These are phyloP conservation scores for Yarrowia osloensis DNA, from an alignment of 805 yeast species.

Conservation along the genomic window DNA sequence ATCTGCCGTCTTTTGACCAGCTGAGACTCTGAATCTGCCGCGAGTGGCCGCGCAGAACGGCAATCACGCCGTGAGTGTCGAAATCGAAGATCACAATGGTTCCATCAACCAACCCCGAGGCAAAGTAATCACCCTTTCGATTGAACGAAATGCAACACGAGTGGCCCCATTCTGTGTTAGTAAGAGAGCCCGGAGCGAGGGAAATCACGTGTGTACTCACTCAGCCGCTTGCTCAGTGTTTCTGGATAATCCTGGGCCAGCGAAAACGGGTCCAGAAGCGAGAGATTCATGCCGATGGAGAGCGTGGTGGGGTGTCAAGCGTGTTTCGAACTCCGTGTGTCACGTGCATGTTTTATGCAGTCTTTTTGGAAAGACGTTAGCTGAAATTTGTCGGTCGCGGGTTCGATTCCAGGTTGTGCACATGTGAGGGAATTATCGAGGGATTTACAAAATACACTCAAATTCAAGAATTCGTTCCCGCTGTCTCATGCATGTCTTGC, in stretches of 20 bases:
- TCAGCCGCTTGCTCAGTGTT: slow-evolving; percentile 65
- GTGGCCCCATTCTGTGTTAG: slow-evolving; percentile 44
- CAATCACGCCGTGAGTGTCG: slow-evolving; percentile 62
- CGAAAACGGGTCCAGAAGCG: slow-evolving; percentile 85
- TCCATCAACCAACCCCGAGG: slow-evolving; percentile 77
- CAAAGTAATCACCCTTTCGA: slow-evolving; percentile 79
- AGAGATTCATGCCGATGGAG: slow-evolving; percentile 60
- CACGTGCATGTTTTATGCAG: no score
- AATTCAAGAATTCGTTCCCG: no score
- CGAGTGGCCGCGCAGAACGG: slow-evolving; percentile 63
- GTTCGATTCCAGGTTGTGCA: background rate
- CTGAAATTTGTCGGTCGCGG: no score
- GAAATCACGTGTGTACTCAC: slow-evolving; percentile 34
- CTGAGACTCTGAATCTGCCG: slow-evolving; percentile 66
- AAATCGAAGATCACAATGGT: slow-evolving; percentile 70
- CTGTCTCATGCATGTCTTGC: no score
- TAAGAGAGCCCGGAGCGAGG: background rate
- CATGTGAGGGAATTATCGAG: no score
- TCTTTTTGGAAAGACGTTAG: no score
- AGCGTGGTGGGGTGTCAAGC: no score
- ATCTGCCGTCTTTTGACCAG: slow-evolving; percentile 77
- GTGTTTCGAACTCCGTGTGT: no score
- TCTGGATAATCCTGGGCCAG: slow-evolving; percentile 93
- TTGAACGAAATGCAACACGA: slow-evolving; percentile 70
- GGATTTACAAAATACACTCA: no score